phyloP scores from a whole-genome alignment of 805 yeast species.

The Nakazawaea ambrosiae region DNA sequence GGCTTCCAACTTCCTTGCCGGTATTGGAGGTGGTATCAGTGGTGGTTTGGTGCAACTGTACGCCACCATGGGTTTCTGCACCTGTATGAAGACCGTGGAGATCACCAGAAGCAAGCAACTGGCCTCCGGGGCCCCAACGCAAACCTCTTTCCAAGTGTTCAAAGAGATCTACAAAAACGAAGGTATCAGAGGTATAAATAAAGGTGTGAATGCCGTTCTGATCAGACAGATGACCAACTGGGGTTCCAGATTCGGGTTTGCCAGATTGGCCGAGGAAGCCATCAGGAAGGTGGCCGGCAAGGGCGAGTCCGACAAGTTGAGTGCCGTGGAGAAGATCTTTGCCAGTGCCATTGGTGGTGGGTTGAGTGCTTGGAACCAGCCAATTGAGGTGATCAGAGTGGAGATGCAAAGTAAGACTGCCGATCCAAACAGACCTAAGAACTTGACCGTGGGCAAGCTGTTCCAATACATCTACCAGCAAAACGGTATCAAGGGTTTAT shows the following conservation, averaged over 20 bases:
- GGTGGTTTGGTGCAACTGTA: slow-evolving; percentile 98
- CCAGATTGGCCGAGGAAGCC: slow-evolving; percentile 84
- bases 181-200: slow-evolving; percentile 89
- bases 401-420: slow-evolving; percentile 96
- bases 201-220: slow-evolving; percentile 33
- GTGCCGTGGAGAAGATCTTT: slow-evolving; percentile 72
- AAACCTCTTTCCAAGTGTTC: slow-evolving; percentile 80
- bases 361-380: slow-evolving; percentile 97
- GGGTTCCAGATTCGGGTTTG: slow-evolving; percentile 95
- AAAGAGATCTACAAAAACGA: slow-evolving; percentile 76
- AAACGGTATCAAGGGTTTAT: slow-evolving; percentile 85
- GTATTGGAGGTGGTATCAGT: slow-evolving; percentile 91
- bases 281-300: slow-evolving; percentile 64
- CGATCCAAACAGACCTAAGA: slow-evolving; percentile 94
- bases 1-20: slow-evolving; percentile 71
- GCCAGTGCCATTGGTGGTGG: slow-evolving; percentile 96
- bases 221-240: slow-evolving; percentile 93
- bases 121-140: slow-evolving; percentile 60
- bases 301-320: slow-evolving; percentile 50
- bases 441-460: slow-evolving; percentile 70
- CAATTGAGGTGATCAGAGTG: slow-evolving; percentile 94
- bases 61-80: slow-evolving; percentile 95
- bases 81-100: slow-evolving; percentile 98
- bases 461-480: slow-evolving; percentile 74
- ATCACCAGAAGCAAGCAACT: slow-evolving; percentile 84